A percentile compares a stretch with the other conserved stretches of the same genome.
These are phyloP conservation scores for Penicillium sp. DNA, from an alignment of 2,329 filamentous ascomycete genomes.

Conservation along the genomic window DNA sequence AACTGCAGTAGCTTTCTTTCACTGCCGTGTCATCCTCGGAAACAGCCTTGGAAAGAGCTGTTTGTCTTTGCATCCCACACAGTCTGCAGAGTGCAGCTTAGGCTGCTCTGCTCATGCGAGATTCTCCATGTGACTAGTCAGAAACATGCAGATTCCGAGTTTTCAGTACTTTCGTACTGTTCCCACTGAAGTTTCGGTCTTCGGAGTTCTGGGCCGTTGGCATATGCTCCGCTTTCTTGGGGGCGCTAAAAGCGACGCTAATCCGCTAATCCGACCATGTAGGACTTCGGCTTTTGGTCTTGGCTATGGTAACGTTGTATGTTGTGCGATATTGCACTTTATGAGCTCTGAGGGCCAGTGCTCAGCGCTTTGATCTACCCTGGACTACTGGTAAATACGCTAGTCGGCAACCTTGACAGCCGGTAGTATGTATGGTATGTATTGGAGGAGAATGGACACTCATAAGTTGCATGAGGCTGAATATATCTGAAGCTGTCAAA, in stretches of 20 bases:
- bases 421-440: neutral
- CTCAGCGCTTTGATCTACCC: neutral
- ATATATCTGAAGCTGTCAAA: neutral
- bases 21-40: neutral
- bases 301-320: slow-evolving; percentile 2
- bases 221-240: slow-evolving; percentile 6
- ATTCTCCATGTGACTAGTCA: neutral
- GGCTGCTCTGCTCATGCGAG: neutral
- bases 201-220: slow-evolving; percentile 3
- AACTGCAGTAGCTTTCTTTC: neutral
- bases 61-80: neutral
- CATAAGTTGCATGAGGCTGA: neutral
- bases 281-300: neutral
- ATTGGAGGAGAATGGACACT: neutral
- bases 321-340: neutral
- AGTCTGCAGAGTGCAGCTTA: neutral
- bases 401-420: too few relatives aligned
- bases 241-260: slow-evolving; percentile 4
- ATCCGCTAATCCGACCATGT: neutral
- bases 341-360: neutral
- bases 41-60: neutral
- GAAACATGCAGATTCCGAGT: neutral
- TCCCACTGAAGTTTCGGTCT: neutral
- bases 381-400: neutral
- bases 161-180: neutral